Evolutionary conservation across 345 rosid species (phyloP), one percentile per base, ranked within the genome.

Genomic region (Brassica incana): DNA sequence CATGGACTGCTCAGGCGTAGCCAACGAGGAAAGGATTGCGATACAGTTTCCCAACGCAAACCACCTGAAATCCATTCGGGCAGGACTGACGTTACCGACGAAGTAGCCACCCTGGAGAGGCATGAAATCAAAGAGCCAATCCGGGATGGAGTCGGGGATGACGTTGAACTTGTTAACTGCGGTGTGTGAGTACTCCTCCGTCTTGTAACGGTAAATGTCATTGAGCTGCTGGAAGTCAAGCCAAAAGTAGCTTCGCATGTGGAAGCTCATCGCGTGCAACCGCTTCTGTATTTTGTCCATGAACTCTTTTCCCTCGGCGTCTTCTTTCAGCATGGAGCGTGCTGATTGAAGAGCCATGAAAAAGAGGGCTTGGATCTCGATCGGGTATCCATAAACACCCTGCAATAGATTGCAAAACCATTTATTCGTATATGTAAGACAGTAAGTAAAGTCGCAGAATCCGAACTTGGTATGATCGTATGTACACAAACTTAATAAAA

Each of bases 301-400:
- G 63, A 85, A 80, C 45, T 88, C 91, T 75, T 90, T 90, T 5
- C 93, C 93, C 82, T 90, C 91, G 1, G 84, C 58, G 30, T 90
- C 97, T 15, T 88, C 90, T 77, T 88, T 90, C 48, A 90, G 85
- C 89, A 92, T 81, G 10, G 89, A 76, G 71, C 80, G 81, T 61
- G 97, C 91, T 56, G 78, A 78, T 67, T 90, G 79, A 75, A 92
- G 83, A 16, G 97, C 90, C 97, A 92, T 88, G 77, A 88, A 88
- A 76, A 92, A 92, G 20, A 92, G 95, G 30, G 97, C 91, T 85
- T 92, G 97, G 59, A 90, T 92, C 79, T 92, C 97, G 1, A 92
- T 90, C 15, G 94, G 97, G 78, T 90, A 88, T 66, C 95, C 95
- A 72, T 92, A 90, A 67, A 92, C 74, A 29, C 93, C 95, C 97